Evolutionary conservation across 805 yeast genomes (phyloP), one percentile per base, ranked within the genome.

Genomic region (Schwanniomyces pseudopolymorphus): DNA sequence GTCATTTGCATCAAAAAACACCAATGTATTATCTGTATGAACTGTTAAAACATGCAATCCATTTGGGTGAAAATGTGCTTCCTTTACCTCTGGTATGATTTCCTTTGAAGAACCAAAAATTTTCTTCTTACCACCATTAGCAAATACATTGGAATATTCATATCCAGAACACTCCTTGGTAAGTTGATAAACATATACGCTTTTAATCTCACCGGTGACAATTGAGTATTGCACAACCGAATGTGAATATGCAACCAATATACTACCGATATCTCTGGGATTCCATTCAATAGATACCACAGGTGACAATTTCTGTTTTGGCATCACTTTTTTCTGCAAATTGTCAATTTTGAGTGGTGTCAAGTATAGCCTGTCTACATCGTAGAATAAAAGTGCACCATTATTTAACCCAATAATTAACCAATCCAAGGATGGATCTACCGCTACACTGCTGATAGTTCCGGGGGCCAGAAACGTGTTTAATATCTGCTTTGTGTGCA

Each of bases 341-440:
- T 87, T 88, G 43, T 81, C 85, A 20, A 94, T 71, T 44, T 83
- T 76, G 48, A 80, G 75, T 2, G 85, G 83, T 0, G 96, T 79
- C 52, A 83, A 63, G 22, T 61, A 57, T 27, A 91, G 87, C 31
- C 95, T 74, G 59, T 90, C 97, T 14, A 92, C 83, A 62, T 94
- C 96, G 59, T 78, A 92, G 7, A 85, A 83, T 25, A 81, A 64
- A 1, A 87, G 66, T 2, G 80, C 63, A 1, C 99, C 99, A 61
- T 83, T 89, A 40, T 80, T 77, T 43, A 89, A 69, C 3, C 98
- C 99, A 17, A 92, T 57, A 39, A 85, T 74, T 13, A 92, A 67
- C 89, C 94, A 94, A 64, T 91, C 97, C 52, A 94, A 63, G 0
- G 95, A 77, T 2, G 97, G 97, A 58, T 94, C 99, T 0, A 86